A percentile compares a stretch with the other conserved stretches of the same genome.
phyloP scores from a whole-genome alignment of 345 rosid species.

The Populus euphratica region DNA sequence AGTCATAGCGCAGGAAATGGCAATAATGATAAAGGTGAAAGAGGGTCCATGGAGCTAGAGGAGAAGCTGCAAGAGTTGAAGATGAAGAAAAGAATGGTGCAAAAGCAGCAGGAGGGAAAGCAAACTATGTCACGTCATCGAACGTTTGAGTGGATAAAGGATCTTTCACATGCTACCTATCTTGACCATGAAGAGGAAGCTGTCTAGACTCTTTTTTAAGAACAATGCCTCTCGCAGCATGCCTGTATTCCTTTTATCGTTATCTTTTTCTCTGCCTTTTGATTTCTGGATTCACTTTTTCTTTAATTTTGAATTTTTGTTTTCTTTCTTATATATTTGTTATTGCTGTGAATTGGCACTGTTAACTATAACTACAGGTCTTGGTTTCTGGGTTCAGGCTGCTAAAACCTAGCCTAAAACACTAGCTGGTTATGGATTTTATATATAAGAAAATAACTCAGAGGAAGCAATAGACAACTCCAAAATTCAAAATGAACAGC shows the following conservation, averaged over 20 bases:
- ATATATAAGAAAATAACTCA: too few relatives aligned
- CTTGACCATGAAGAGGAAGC: constrained; percentile 22
- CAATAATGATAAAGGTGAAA: background rate
- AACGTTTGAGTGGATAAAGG: constrained; percentile 85
- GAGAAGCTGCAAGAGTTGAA: constrained; percentile 32
- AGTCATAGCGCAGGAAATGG: background rate
- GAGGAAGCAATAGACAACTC: too few relatives aligned
- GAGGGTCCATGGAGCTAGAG: constrained; percentile 13
- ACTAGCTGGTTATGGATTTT: too few relatives aligned
- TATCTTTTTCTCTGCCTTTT: constrained; percentile 7
- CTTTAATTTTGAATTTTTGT: background rate
- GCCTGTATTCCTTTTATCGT: constrained; percentile 27
- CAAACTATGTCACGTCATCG: constrained; percentile 61
- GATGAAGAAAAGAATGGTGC: constrained; percentile 35
- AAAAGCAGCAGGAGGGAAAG: constrained; percentile 43
- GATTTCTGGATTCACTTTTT: background rate
- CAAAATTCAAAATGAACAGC: too few relatives aligned
- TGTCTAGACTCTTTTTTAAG: constrained; percentile 1
- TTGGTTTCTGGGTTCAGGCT: background rate
- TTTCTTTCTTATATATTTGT: background rate
- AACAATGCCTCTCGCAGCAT: constrained; percentile 22
- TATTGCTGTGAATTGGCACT: constrained; percentile 3
- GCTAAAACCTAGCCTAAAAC: too few relatives aligned
- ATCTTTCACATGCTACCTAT: constrained; percentile 59
- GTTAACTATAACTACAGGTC: constrained; percentile 4